Conservation (phyloP, 2,329 filamentous ascomycete species). For the Immersiporthe knoxdaviesiana region DNA sequence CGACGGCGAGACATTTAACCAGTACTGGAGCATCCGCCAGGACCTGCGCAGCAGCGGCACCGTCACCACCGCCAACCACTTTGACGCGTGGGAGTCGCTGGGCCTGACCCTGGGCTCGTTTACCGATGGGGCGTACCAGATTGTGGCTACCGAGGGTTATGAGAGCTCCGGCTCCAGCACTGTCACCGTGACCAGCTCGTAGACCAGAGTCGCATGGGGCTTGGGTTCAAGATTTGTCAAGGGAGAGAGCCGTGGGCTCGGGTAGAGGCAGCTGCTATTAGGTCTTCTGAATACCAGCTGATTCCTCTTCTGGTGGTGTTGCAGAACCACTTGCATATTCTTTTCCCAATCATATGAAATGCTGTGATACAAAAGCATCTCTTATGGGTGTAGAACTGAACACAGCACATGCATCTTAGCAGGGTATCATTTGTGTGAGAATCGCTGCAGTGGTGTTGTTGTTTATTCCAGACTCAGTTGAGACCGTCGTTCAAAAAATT, state of each 20-base stretch:
- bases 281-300: not conserved
- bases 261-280: not conserved
- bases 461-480: no score
- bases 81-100: conserved; percentile 52
- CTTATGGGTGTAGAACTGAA: no score
- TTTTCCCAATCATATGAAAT: not conserved
- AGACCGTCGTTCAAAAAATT: no score
- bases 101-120: conserved; percentile 51
- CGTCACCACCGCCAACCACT: conserved; percentile 54
- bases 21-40: conserved; percentile 56
- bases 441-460: no score
- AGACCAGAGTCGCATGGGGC: not conserved
- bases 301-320: not conserved
- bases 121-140: conserved; percentile 49
- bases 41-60: conserved; percentile 52
- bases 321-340: no score
- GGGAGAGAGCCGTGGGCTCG: not conserved
- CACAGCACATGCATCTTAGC: no score
- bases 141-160: conserved; percentile 57
- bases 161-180: conserved; percentile 50
- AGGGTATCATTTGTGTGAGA: no score
- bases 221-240: not conserved
- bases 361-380: no score
- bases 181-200: conserved; percentile 39
- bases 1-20: conserved; percentile 53